These are phyloP conservation scores for Hordeum marinum DNA, from an alignment of 176 grass and related monocot species.

Conservation along the genomic window DNA sequence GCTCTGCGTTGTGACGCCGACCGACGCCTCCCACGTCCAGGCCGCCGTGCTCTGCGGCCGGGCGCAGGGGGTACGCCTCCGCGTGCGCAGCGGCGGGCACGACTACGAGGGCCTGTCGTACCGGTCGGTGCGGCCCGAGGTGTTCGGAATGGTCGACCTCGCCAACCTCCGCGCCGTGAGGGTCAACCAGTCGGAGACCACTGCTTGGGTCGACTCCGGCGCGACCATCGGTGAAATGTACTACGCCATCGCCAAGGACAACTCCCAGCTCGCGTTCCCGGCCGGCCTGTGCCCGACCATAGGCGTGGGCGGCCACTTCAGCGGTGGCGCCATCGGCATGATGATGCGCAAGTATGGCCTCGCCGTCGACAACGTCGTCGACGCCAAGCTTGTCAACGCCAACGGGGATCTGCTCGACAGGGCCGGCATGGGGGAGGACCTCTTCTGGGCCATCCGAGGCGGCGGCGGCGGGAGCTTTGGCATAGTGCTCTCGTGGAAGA, in stretches of 20 bases:
- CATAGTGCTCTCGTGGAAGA: constrained; percentile 47
- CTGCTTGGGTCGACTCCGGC: constrained; percentile 63
- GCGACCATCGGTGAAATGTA: constrained; percentile 58
- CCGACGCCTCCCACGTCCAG: constrained; percentile 44
- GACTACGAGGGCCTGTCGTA: constrained; percentile 78
- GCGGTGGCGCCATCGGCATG: constrained; percentile 54
- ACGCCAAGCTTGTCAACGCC: constrained; percentile 49
- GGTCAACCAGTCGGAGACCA: background rate
- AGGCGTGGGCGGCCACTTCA: constrained; percentile 56
- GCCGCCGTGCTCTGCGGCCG: constrained; percentile 44
- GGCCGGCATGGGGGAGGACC: constrained; percentile 43
- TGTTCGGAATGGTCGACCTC: constrained; percentile 51
- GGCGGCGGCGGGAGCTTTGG: constrained; percentile 52
- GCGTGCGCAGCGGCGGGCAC: constrained; percentile 66
- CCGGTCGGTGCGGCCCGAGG: constrained; percentile 18
- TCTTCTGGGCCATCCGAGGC: constrained; percentile 52
- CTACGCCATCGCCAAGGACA: constrained; percentile 25
- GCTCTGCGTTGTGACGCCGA: constrained; percentile 46
- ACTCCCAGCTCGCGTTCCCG: constrained; percentile 24
- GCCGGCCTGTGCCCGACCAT: constrained; percentile 56
- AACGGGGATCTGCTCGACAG: constrained; percentile 40
- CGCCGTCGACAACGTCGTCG: constrained; percentile 49
- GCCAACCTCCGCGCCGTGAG: constrained; percentile 25
- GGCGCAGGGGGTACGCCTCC: constrained; percentile 23
- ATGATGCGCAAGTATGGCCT: constrained; percentile 52